Percentiles rank a stretch among this genome's conserved stretches.
Conservation (phyloP, 2,329 filamentous ascomycete species). For the Davidsoniella virescens region DNA sequence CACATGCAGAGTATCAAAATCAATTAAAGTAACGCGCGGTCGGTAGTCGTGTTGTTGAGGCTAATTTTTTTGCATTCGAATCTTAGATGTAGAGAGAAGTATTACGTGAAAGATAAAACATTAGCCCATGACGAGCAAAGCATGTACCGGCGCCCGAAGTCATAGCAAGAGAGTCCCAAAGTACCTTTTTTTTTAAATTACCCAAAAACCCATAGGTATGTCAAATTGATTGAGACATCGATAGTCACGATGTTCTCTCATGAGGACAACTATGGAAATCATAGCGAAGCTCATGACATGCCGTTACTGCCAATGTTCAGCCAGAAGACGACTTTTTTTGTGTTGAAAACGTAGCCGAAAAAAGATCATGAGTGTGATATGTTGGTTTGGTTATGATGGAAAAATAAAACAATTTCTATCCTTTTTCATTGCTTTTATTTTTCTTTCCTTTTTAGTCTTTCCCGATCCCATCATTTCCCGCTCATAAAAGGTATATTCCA, state of each 20-base stretch:
- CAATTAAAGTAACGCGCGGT: neutral
- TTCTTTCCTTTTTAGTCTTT: constrained; percentile 11
- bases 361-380: neutral
- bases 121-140: neutral
- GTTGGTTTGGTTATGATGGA: neutral
- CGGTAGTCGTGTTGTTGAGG: neutral
- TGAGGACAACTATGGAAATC: neutral
- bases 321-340: neutral
- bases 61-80: neutral
- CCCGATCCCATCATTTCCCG: constrained; percentile 7
- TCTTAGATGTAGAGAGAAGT: neutral
- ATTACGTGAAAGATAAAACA: neutral
- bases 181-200: neutral
- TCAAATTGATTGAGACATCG: too few species aligned
- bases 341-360: neutral
- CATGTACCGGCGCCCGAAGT: neutral
- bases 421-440: constrained; percentile 14
- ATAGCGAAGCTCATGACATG: neutral
- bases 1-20: too few species aligned
- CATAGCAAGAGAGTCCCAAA: neutral
- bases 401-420: constrained; percentile 13
- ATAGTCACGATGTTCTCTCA: too few species aligned
- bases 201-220: too few species aligned
- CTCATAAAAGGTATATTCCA: constrained; percentile 5
- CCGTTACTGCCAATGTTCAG: too few species aligned